Percentiles rank a stretch among this genome's conserved stretches.
Conservation (phyloP, 1,284 basidiomycete genomes). For the Ceratobasidium sp. region DNA sequence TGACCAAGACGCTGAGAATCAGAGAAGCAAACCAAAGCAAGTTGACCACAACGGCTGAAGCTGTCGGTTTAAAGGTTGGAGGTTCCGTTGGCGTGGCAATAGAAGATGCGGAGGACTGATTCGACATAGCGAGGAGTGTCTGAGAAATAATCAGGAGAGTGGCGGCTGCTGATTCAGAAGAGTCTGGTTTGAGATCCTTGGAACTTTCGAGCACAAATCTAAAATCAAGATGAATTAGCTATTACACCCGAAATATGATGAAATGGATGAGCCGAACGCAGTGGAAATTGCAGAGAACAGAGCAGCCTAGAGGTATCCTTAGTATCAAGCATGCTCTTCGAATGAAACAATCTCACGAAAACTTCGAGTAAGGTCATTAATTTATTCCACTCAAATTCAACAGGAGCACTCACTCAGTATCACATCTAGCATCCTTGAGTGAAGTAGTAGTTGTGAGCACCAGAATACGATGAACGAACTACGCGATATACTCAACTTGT, state of each 20-base stretch:
- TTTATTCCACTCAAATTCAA: too few species aligned
- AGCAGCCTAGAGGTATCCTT: neutral
- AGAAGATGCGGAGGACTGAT: neutral
- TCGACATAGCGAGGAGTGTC: neutral
- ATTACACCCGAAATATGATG: neutral
- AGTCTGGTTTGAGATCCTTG: too few species aligned
- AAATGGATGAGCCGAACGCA: neutral
- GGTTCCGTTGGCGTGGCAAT: neutral
- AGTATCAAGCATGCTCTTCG: neutral
- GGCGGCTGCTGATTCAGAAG: neutral
- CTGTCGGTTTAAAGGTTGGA: too few species aligned
- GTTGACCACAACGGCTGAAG: neutral
- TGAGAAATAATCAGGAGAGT: neutral
- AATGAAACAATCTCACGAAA: neutral
- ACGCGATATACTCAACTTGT: too few species aligned
- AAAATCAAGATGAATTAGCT: too few species aligned
- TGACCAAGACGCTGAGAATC: neutral
- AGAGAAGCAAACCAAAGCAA: neutral
- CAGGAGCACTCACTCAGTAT: neutral
- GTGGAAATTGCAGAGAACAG: constrained; percentile 10
- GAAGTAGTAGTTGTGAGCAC: too few species aligned
- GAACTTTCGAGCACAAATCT: neutral
- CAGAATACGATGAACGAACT: too few species aligned
- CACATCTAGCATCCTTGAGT: neutral
- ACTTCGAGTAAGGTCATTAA: neutral